A percentile compares a stretch with the other conserved stretches of the same genome.
phyloP scores from a whole-genome alignment of 768 basidiomycete species.

The Auriscalpium microsporum region DNA sequence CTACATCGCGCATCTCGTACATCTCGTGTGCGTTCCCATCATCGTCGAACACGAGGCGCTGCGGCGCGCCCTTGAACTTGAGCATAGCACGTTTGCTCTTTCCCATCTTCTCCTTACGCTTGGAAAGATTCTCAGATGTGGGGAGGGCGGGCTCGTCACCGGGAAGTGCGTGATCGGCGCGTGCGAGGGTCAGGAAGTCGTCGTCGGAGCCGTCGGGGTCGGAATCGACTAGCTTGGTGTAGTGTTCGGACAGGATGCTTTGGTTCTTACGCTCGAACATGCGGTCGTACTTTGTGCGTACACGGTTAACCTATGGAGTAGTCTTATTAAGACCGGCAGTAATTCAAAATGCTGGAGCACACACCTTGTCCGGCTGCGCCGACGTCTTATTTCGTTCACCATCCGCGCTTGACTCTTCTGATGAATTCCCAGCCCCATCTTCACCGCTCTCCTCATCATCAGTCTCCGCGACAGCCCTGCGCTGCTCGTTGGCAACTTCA shows the following conservation, averaged over 20 bases:
- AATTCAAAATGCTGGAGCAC: not conserved
- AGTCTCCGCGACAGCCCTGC: not conserved
- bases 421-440: conserved; percentile 8
- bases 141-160: conserved; percentile 19
- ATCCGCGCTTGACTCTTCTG: too few species aligned
- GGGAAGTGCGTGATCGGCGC: conserved; percentile 73
- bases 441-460: conserved; percentile 14
- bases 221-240: conserved; percentile 79
- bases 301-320: conserved; percentile 30
- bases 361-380: not conserved
- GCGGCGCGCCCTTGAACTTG: conserved; percentile 48
- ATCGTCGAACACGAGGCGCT: conserved; percentile 87
- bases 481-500: conserved; percentile 18
- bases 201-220: conserved; percentile 33
- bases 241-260: conserved; percentile 83
- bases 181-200: conserved; percentile 83
- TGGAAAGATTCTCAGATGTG: conserved; percentile 56
- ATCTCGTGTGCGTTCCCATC: conserved; percentile 72
- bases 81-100: conserved; percentile 64
- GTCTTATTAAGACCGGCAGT: not conserved
- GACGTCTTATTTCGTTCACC: too few species aligned
- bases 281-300: conserved; percentile 91
- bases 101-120: conserved; percentile 74
- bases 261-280: conserved; percentile 98
- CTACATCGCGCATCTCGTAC: conserved; percentile 74